Evolutionary conservation across 345 rosid species (phyloP).

Genomic region (Cardiospermum halicacabum): DNA sequence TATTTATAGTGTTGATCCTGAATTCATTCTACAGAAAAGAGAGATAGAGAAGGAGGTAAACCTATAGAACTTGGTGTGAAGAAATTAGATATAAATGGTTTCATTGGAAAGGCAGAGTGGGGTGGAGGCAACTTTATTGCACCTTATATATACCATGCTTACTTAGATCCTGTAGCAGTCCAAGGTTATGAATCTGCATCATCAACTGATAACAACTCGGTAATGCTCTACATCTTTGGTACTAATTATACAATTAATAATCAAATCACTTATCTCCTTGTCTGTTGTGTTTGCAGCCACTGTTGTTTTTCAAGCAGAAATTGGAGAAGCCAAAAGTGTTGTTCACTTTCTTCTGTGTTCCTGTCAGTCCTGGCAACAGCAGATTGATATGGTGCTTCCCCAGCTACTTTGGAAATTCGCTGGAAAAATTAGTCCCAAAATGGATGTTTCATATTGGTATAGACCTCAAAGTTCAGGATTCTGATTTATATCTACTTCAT

Average conservation of each 20-base stretch:
- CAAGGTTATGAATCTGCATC: conserved; percentile 38
- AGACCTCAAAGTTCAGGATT: conserved; percentile 65
- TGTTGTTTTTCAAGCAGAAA: conserved; percentile 21
- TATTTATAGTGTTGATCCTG: conserved; percentile 7
- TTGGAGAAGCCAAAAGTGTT: conserved; percentile 27
- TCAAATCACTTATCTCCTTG: background rate
- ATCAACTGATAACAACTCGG: conserved; percentile 33
- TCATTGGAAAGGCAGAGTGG: conserved; percentile 49
- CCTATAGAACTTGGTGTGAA: conserved; percentile 50
- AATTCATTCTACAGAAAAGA: conserved; percentile 37
- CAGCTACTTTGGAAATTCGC: conserved; percentile 53
- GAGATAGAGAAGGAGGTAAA: conserved; percentile 84
- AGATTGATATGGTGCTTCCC: conserved; percentile 79
- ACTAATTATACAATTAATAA: background rate
- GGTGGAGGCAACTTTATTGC: conserved; percentile 51
- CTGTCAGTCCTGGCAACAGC: conserved; percentile 81
- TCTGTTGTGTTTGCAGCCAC: conserved; percentile 4
- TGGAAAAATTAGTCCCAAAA: conserved; percentile 63
- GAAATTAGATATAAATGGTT: conserved; percentile 48
- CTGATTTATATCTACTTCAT: conserved; percentile 78
- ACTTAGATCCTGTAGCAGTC: conserved; percentile 24
- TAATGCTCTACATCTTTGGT: background rate
- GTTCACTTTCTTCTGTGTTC: conserved; percentile 68
- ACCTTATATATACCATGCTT: conserved; percentile 62
- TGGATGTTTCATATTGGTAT: conserved; percentile 74